Base-by-base conservation (phyloP, 2,329 filamentous ascomycete genomes). In the Xylaria sp. region DNA sequence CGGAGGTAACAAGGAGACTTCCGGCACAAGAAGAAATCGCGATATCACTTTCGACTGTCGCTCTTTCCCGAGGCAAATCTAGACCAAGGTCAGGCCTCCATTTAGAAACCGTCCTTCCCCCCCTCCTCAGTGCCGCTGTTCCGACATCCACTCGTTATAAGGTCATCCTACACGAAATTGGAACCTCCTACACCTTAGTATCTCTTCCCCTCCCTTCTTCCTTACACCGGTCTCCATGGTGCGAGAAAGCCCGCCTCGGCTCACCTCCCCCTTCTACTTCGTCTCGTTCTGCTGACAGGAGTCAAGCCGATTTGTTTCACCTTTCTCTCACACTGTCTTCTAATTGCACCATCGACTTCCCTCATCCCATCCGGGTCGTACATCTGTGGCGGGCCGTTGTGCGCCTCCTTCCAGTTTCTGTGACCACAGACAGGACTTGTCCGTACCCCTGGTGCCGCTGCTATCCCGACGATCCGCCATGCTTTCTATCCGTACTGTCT, bases 141-240 rank as follows among this genome's bases (percentile, higher is more conserved):
- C 54, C 46, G 39, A 48, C 57, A 58, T 57, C 52, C 39, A 51
- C 18, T 45, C 37, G 11, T 49, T 43, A 21, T 42, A 39, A 52
- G 43, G n/a, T 18, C 20, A 50, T 48, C 39, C 20, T 37, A 48
- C 20, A 43, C 17, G 39, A 52, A 37, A 45, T 43, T n/a, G n/a
- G n/a, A n/a, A n/a, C n/a, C n/a, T n/a, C n/a, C n/a, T n/a, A n/a
- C n/a, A 45, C 43, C 44, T 11, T 54, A 51, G 49, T 49, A 52
- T 54, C 22, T 57, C 22, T 21, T 56, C 43, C 52, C 42, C 18
- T 41, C 50, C 34, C 37, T 59, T 38, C 29, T 52, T 47, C 61
- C 24, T 52, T 37, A 4, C 39, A 43, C 17, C 37, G 54, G 48
- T 39, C 54, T 29, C 26, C 39, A 43, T n/a, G n/a, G n/a, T n/a